Percentiles rank a stretch among this genome's conserved stretches.
phyloP scores from a whole-genome alignment of 495 filamentous ascomycete species.

The Aspergillus leporis region DNA sequence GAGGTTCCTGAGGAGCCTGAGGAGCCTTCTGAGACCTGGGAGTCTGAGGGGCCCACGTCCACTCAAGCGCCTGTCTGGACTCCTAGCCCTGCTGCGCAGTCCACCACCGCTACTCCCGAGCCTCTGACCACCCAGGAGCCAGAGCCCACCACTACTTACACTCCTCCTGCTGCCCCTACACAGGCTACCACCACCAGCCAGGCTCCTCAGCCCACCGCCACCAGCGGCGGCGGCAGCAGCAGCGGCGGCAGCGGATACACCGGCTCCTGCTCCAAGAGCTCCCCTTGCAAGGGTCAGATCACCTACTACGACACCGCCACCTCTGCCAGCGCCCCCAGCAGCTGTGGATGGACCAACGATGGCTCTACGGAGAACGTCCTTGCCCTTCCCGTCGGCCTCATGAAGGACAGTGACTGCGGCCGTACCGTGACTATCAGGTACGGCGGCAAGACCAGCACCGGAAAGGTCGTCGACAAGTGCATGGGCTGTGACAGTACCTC shows the following conservation, averaged over 20 bases:
- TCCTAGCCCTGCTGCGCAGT: slow-evolving; percentile 10
- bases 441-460: slow-evolving; percentile 55
- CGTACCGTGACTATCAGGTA: slow-evolving; percentile 61
- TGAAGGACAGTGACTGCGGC: slow-evolving; percentile 66
- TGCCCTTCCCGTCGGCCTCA: slow-evolving; percentile 49
- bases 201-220: slow-evolving; percentile 1
- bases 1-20: background rate
- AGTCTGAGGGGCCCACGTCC: slow-evolving; percentile 9
- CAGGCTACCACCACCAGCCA: slow-evolving; percentile 3
- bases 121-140: background rate
- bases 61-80: slow-evolving; percentile 12
- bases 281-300: slow-evolving; percentile 41
- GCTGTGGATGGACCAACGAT: slow-evolving; percentile 48
- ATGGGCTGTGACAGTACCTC: slow-evolving; percentile 57
- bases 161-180: slow-evolving; percentile 7
- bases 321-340: slow-evolving; percentile 36
- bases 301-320: slow-evolving; percentile 52
- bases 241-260: slow-evolving; percentile 25
- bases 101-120: slow-evolving; percentile 3
- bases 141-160: background rate
- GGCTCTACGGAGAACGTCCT: slow-evolving; percentile 43
- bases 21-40: background rate
- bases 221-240: slow-evolving; percentile 20
- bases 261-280: slow-evolving; percentile 37
- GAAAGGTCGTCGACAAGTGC: slow-evolving; percentile 73